These are phyloP conservation scores for Aspergillus vadensis DNA, from an alignment of 2,329 filamentous ascomycete species.

Conservation along the genomic window DNA sequence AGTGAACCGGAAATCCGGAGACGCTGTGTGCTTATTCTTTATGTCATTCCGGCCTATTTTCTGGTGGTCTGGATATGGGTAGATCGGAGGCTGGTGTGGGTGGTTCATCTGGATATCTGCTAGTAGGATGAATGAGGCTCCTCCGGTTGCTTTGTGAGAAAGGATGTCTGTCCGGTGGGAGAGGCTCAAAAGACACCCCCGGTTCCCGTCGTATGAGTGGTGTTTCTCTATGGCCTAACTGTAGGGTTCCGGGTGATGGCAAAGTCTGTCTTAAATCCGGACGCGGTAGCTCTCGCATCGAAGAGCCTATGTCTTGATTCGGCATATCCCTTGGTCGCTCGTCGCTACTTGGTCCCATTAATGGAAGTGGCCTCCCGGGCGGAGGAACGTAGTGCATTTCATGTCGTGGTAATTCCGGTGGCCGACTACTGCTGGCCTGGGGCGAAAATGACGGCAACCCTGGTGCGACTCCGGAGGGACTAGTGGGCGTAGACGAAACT, in stretches of 20 bases:
- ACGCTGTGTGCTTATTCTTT: background rate
- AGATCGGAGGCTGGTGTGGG: conserved; percentile 23
- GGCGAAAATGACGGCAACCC: conserved; percentile 23
- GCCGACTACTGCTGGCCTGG: conserved; percentile 18
- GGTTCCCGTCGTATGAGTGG: conserved; percentile 28
- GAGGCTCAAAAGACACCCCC: conserved; percentile 24
- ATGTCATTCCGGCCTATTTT: conserved; percentile 24
- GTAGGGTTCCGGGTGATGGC: conserved; percentile 33
- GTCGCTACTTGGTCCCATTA: conserved; percentile 19
- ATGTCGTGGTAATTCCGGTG: conserved; percentile 19
- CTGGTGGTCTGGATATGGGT: conserved; percentile 22
- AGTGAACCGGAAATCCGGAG: conserved; percentile 13
- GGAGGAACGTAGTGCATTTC: conserved; percentile 27
- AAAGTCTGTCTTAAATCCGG: conserved; percentile 33
- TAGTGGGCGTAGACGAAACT: conserved; percentile 33
- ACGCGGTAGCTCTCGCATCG: conserved; percentile 32
- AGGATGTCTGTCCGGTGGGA: conserved; percentile 27
- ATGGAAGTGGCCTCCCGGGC: conserved; percentile 17
- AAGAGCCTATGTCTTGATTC: conserved; percentile 23
- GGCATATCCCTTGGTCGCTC: conserved; percentile 26
- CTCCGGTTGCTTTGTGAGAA: conserved; percentile 29
- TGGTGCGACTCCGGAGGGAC: conserved; percentile 30
- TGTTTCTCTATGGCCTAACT: conserved; percentile 31
- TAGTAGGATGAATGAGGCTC: conserved; percentile 26
- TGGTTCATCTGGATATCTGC: conserved; percentile 26